Conservation (phyloP, 495 filamentous ascomycete species). For the Penicillium turbatum region DNA sequence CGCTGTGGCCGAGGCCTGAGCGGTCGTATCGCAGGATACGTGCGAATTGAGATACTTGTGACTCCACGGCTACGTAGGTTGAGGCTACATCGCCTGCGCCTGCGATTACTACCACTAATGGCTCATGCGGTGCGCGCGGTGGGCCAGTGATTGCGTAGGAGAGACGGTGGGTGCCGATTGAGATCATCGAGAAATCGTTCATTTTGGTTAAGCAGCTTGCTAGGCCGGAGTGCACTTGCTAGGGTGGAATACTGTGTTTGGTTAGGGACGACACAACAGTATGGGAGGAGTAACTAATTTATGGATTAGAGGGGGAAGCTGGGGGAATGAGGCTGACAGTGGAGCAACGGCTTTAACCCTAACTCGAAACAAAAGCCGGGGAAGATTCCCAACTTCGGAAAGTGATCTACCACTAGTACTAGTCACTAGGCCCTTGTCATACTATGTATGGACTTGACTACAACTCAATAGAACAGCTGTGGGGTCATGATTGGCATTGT, state of each 20-base stretch:
- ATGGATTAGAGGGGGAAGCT: neutral
- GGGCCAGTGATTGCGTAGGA: conserved; percentile 26
- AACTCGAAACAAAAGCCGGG: neutral
- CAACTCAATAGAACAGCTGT: neutral
- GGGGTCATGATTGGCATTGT: conserved; percentile 14
- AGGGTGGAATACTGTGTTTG: neutral
- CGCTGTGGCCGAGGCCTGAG: conserved; percentile 37
- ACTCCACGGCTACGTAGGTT: conserved; percentile 38
- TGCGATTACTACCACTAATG: conserved; percentile 42
- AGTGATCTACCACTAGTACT: neutral
- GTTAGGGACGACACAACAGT: neutral
- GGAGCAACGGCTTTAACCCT: neutral
- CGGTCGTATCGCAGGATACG: conserved; percentile 43
- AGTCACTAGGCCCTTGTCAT: no score
- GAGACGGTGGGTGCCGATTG: conserved; percentile 37
- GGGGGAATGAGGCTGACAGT: neutral
- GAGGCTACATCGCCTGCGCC: conserved; percentile 44
- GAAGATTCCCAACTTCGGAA: neutral
- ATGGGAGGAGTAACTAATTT: neutral
- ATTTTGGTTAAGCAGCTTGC: conserved; percentile 1
- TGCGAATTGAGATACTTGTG: conserved; percentile 23
- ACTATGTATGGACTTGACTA: no score
- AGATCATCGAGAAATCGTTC: conserved; percentile 16
- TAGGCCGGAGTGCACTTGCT: neutral
- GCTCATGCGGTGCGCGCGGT: conserved; percentile 18